Evolutionary conservation across 2,329 filamentous ascomycete genomes (phyloP), one percentile per base, ranked within the genome.

Genomic region (Claviceps maximensis): DNA sequence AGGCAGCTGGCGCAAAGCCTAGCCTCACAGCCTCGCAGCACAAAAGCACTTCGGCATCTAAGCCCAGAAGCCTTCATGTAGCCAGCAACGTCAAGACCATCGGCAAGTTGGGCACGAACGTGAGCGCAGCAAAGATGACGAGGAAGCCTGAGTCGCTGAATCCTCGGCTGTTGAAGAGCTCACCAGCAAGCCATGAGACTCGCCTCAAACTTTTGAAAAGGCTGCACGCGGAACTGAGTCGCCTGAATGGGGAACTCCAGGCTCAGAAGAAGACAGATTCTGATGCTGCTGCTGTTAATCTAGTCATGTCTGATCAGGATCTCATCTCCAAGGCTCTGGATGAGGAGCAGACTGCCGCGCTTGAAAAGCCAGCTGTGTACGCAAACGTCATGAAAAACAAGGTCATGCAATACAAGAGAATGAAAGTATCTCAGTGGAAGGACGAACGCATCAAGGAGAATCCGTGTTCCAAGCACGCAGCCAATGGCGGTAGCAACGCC

Each of bases 351-450:
- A 79, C 79, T 38, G 72, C 81, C 8, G 89, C 89, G 1, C 74
- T 74, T 13, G 80, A 83, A 17, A 84, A 84, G 55, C 70, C 77
- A 1, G 69, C 77, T 0, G 80, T 97, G 29, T 98, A 98, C 62
- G 74, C 78, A 8, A 95, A 95, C 60, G 74, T 89, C 27, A 81
- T 97, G 65, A 94, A 90, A 63, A 86, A 89, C 58, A 82, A 82
- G 36, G 84, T 97, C 54, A 77, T 86, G 60, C 75, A 76, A 45
- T 82, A 89, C 63, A 88, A 85, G 62, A 85, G 84, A 56, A 90
- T 95, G 86, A 74, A 73, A 0, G 63, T 80, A 3, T 74, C 77
- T 3, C 78, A 87, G 47, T 97, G 90, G 88, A 78, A 79, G 55
- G 75, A 80, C 31, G 81, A 84, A 57, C 72, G 79, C 47, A 56